phyloP scores from a whole-genome alignment of 1,284 basidiomycete species.

The Tremellales sp. region DNA sequence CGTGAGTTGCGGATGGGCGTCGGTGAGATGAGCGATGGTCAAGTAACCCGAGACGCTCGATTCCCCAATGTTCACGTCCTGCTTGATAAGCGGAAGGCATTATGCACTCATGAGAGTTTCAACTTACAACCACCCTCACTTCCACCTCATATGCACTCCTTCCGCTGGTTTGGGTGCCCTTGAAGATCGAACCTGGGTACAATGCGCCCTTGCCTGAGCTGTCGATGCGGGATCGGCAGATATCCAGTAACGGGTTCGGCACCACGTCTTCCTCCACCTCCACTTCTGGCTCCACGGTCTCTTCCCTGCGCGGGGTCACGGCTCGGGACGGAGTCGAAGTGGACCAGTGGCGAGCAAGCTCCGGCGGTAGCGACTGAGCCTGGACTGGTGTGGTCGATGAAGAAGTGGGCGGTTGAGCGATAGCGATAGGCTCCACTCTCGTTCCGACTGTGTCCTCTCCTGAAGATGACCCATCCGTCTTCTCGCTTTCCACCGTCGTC shows the following conservation, averaged over 20 bases:
- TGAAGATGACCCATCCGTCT: no score
- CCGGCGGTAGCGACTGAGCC: no score
- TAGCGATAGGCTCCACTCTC: no score
- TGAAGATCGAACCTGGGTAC: constrained; percentile 71
- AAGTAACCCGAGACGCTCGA: constrained; percentile 83
- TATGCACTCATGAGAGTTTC: background rate
- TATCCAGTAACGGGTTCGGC: constrained; percentile 61
- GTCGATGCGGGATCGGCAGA: constrained; percentile 67
- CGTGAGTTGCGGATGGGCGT: constrained; percentile 83
- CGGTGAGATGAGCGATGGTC: constrained; percentile 78
- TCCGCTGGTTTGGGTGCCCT: constrained; percentile 76
- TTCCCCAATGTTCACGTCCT: constrained; percentile 77
- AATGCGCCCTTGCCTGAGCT: constrained; percentile 72
- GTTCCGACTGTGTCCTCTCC: no score
- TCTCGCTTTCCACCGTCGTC: no score
- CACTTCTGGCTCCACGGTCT: no score
- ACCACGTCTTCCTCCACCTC: background rate
- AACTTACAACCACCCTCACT: constrained; percentile 70
- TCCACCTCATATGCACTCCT: constrained; percentile 79
- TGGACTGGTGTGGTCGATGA: no score
- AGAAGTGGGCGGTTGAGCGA: no score
- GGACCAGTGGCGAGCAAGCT: no score
- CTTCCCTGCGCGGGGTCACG: no score
- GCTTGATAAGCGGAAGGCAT: constrained; percentile 5
- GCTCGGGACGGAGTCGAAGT: no score